Conservation (phyloP, 2,329 filamentous ascomycete species). For the Trichoderma semiorbis region DNA sequence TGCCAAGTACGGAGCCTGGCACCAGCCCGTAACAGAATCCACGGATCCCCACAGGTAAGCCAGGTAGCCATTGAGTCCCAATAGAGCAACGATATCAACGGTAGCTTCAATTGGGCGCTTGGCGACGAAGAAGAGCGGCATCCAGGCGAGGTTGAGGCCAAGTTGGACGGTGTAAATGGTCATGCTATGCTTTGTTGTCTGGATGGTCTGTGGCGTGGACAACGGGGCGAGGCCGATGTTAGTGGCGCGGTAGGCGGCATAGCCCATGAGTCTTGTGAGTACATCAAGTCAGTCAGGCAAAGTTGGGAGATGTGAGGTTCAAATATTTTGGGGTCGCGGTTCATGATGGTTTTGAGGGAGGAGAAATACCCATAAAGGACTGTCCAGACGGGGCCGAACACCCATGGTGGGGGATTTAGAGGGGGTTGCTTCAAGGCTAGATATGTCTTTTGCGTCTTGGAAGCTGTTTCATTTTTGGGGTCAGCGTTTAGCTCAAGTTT, state of each 20-base stretch:
- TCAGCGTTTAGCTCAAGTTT: not conserved
- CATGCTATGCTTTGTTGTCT: conserved; percentile 63
- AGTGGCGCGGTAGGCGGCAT: conserved; percentile 77
- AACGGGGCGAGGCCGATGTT: conserved; percentile 58
- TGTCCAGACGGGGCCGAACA: conserved; percentile 66
- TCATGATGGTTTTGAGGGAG: not conserved
- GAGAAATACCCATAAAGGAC: conserved; percentile 54
- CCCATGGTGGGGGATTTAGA: conserved; percentile 55
- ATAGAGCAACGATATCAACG: conserved; percentile 68
- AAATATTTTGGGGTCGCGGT: not conserved
- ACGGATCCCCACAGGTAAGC: conserved; percentile 72
- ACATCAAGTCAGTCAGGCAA: not conserved
- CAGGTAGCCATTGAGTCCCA: conserved; percentile 70
- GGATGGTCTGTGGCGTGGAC: conserved; percentile 50
- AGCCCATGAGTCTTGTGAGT: conserved; percentile 67
- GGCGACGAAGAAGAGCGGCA: conserved; percentile 85
- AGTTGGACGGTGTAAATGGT: conserved; percentile 85
- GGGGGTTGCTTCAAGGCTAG: conserved; percentile 64
- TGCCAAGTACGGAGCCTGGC: conserved; percentile 74
- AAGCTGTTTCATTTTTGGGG: conserved; percentile 37
- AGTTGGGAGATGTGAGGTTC: not conserved
- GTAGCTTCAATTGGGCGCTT: conserved; percentile 71
- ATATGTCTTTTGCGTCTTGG: conserved; percentile 60
- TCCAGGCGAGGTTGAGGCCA: conserved; percentile 82
- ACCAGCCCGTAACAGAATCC: conserved; percentile 69